Evolutionary conservation across 495 filamentous ascomycete genomes (phyloP).

Genomic region (Podospora pseudopauciseta): DNA sequence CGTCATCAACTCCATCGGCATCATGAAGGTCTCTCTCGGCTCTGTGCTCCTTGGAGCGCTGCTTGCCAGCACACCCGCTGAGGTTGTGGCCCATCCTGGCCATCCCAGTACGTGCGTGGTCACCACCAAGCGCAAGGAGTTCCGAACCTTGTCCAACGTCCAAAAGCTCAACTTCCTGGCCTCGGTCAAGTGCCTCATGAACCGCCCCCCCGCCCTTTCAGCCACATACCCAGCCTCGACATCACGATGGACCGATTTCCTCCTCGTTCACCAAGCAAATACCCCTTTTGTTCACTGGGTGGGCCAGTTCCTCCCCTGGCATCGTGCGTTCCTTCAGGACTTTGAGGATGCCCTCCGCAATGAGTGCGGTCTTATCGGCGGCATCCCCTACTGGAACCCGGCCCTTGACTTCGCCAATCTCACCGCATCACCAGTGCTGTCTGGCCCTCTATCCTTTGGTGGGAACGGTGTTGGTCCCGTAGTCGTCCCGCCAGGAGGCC

Average conservation of each 20-base stretch:
- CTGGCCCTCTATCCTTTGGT: conserved; percentile 9
- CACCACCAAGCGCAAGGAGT: conserved; percentile 1
- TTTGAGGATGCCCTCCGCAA: conserved; percentile 9
- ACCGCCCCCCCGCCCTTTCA: neutral
- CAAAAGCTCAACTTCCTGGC: conserved; percentile 2
- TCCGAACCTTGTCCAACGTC: neutral
- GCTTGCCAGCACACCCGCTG: conserved; percentile 2
- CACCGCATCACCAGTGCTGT: conserved; percentile 10
- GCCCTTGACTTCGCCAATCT: conserved; percentile 7
- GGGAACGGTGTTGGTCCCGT: conserved; percentile 8
- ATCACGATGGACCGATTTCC: conserved; percentile 8
- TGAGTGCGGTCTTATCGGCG: conserved; percentile 2
- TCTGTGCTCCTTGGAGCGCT: neutral
- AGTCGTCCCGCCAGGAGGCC: conserved; percentile 37
- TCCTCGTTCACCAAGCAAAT: neutral
- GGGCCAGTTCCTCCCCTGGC: conserved; percentile 7
- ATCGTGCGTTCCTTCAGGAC: conserved; percentile 10
- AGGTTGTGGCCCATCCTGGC: neutral
- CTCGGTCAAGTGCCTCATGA: conserved; percentile 8
- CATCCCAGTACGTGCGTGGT: neutral
- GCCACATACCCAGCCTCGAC: conserved; percentile 3
- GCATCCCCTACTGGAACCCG: conserved; percentile 10
- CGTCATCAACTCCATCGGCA: neutral
- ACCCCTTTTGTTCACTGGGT: conserved; percentile 6
- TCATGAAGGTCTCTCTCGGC: neutral